Base-by-base conservation (phyloP, 108 stramenopile species). In the Cylindrotheca fusiformis region DNA sequence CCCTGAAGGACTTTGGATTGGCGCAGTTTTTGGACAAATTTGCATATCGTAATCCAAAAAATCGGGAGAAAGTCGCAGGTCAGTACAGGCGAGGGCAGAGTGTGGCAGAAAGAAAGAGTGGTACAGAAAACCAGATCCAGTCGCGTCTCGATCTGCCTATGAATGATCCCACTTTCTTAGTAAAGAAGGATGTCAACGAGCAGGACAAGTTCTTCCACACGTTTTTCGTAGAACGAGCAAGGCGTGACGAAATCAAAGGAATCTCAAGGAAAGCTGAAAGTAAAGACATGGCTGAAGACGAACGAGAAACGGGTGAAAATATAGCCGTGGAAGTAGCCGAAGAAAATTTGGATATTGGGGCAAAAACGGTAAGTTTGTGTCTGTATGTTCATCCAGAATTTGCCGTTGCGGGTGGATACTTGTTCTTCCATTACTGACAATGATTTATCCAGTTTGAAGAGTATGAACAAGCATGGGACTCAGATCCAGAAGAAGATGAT, bases 31-130 rank as follows among this genome's bases (percentile, higher is more conserved):
- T 99, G 44, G 95, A 99, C 68, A 90, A 97, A 67, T 96, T 99
- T 78, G 97, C 96, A n/a, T 98, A 95, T 71, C 82, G 93, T n/a
- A 97, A 98, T 66, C 97, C 97, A 10, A 98, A 98, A 69, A 71
- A 91, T 19, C 33, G 57, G 66, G 72, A 80, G 61, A 65, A 76
- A 58, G 29, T 65, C 62, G 46, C 46, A 55, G 33, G 78, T 55
- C 56, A 74, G 52, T 48, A 54, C 68, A 67, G 77, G 65, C 51
- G 52, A 61, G 19, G 81, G 2, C 68, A 75, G 53, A 81, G 65
- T 46, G 48, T 85, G 45, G 89, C 78, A 12, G 85, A 76, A 69
- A 58, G 86, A 23, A 74, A 75, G 61, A 69, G 60, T 58, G 89
- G 77, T 3, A 71, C 54, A 0, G 58, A 50, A 47, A 32, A 50